Percentiles rank a stretch among this genome's conserved stretches.
Conservation (phyloP, 1,139 yeast genomes). For the Yamadazyma buinensis region DNA sequence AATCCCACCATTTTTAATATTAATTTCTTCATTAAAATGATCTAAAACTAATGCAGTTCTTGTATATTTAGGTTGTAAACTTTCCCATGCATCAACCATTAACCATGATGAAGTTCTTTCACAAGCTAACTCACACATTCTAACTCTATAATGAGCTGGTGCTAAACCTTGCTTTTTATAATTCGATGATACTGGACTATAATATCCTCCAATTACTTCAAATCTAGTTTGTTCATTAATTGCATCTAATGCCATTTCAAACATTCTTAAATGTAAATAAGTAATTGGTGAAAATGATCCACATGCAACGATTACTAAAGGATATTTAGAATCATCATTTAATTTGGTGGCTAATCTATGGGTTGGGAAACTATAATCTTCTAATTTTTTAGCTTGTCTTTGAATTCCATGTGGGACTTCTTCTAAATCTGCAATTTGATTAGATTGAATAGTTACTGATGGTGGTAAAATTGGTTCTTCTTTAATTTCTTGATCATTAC, state of each 20-base stretch:
- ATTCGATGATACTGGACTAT: slow-evolving; percentile 95
- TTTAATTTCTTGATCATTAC: no score
- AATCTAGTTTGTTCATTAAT: slow-evolving; percentile 87
- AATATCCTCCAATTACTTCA: slow-evolving; percentile 95
- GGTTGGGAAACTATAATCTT: slow-evolving; percentile 74
- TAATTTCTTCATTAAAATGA: slow-evolving; percentile 94
- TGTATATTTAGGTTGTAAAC: slow-evolving; percentile 84
- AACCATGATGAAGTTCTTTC: slow-evolving; percentile 96
- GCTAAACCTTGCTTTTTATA: slow-evolving; percentile 94
- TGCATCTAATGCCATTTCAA: slow-evolving; percentile 97
- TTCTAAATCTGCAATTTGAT: slow-evolving; percentile 87
- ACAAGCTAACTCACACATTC: slow-evolving; percentile 98
- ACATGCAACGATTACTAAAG: slow-evolving; percentile 93
- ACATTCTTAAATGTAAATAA: slow-evolving; percentile 91
- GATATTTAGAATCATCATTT: slow-evolving; percentile 74
- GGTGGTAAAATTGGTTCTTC: slow-evolving; percentile 30
- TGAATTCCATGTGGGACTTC: slow-evolving; percentile 94
- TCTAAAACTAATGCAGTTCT: slow-evolving; percentile 94
- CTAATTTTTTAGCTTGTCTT: slow-evolving; percentile 72
- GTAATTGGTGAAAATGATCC: slow-evolving; percentile 97
- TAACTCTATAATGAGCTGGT: slow-evolving; percentile 79
- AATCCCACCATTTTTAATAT: slow-evolving; percentile 87
- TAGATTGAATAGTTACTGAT: slow-evolving; percentile 50
- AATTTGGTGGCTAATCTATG: slow-evolving; percentile 76
- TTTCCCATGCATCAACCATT: slow-evolving; percentile 99